A percentile compares a stretch with the other conserved stretches of the same genome.
These are phyloP conservation scores for Haplosporangium gracile DNA, from an alignment of 192 early-diverging fungal genomes.

Conservation along the genomic window DNA sequence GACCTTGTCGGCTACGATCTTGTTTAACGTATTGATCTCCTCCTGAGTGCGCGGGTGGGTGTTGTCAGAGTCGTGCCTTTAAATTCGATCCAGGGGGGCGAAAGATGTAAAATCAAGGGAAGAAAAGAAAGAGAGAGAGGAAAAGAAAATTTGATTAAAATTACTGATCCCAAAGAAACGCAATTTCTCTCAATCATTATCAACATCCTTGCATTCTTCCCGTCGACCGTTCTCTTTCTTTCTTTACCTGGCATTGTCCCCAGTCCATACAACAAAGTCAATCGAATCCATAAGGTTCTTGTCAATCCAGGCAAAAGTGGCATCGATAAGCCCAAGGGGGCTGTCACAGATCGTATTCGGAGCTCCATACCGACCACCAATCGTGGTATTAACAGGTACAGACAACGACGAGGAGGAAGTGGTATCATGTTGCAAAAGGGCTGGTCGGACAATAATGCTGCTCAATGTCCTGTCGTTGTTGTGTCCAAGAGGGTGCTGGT, in stretches of 20 bases:
- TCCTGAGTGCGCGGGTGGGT: conserved; percentile 64
- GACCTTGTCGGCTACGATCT: conserved; percentile 55
- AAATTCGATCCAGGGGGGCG: background rate
- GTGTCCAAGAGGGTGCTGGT: background rate
- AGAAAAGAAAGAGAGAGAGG: background rate
- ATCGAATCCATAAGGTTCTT: conserved; percentile 53
- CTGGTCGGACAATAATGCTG: background rate
- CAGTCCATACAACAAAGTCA: conserved; percentile 83
- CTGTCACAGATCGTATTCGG: conserved; percentile 73
- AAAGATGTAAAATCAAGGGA: background rate
- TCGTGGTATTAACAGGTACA: background rate
- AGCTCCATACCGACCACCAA: conserved; percentile 67
- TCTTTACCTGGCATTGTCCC: conserved; percentile 73
- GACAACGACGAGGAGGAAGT: background rate
- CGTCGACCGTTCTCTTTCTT: background rate
- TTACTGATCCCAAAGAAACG: no score
- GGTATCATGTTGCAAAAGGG: conserved; percentile 13
- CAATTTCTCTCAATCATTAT: background rate
- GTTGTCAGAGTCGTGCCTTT: conserved; percentile 74
- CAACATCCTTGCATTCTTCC: background rate
- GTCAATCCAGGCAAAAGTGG: conserved; percentile 67
- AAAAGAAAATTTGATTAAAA: background rate
- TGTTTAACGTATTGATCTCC: conserved; percentile 67
- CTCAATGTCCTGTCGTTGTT: background rate
- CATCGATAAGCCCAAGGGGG: conserved; percentile 66